Conservation (phyloP, 1,284 basidiomycete species). For the Leccinum fuscescens region DNA sequence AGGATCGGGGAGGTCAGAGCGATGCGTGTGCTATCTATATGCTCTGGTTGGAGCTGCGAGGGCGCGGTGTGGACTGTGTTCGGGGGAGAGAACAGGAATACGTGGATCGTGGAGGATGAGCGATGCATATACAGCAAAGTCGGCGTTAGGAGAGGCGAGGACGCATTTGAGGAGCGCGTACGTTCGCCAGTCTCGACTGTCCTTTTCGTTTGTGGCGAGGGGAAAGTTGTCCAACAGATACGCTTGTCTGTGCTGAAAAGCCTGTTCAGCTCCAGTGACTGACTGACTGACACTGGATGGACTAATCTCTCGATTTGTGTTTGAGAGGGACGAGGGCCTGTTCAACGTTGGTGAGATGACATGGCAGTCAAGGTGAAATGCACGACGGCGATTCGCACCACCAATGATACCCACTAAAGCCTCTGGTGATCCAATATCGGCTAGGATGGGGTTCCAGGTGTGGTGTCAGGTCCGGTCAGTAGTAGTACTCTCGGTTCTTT, state of each 20-base stretch:
- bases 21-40: constrained; percentile 20
- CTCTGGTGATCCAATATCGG: no score
- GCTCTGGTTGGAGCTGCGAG: constrained; percentile 3
- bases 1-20: constrained; percentile 26
- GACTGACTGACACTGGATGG: constrained; percentile 20
- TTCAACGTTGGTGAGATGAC: neutral
- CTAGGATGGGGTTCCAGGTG: no score
- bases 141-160: constrained; percentile 11
- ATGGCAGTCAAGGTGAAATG: neutral
- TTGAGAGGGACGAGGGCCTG: constrained; percentile 29
- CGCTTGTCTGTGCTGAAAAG: constrained; percentile 14
- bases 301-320: constrained; percentile 25
- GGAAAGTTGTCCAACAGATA: constrained; percentile 32
- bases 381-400: constrained; percentile 29
- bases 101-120: constrained; percentile 15
- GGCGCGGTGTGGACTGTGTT: neutral
- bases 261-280: neutral
- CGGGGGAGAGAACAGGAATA: constrained; percentile 24
- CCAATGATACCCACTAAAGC: no score
- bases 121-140: constrained; percentile 7
- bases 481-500: no score
- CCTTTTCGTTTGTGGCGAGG: neutral
- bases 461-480: no score
- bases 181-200: constrained; percentile 19
- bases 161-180: constrained; percentile 28